These are phyloP conservation scores for Lachnum nothofagi DNA, from an alignment of 2,329 filamentous ascomycete species.

Conservation along the genomic window DNA sequence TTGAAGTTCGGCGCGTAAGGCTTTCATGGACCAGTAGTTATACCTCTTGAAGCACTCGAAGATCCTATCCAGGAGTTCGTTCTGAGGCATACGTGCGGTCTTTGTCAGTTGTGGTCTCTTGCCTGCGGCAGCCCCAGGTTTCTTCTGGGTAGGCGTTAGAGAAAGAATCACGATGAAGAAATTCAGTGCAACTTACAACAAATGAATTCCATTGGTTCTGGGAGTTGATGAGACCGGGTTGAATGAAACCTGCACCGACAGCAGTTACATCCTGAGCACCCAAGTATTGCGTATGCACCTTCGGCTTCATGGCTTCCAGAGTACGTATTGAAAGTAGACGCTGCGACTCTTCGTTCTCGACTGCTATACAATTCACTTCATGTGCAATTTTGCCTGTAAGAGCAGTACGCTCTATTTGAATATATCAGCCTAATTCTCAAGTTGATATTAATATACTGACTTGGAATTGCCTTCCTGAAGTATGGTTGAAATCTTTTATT, in stretches of 20 bases:
- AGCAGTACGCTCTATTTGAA: conserved; percentile 64
- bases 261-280: conserved; percentile 23
- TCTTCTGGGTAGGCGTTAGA: conserved; percentile 45
- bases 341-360: conserved; percentile 66
- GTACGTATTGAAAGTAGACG: conserved; percentile 55
- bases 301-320: conserved; percentile 55
- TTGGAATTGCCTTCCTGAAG: conserved; percentile 68
- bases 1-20: conserved; percentile 67
- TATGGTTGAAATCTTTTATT: conserved; percentile 57
- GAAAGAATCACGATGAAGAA: conserved; percentile 4
- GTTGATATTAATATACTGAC: conserved; percentile 43
- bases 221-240: conserved; percentile 47
- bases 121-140: conserved; percentile 42
- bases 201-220: conserved; percentile 46
- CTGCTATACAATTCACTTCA: conserved; percentile 70
- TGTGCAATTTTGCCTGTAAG: conserved; percentile 68
- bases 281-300: conserved; percentile 46
- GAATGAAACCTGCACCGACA: conserved; percentile 43
- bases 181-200: conserved; percentile 45
- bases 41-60: conserved; percentile 79
- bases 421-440: conserved; percentile 17
- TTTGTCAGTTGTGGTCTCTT: conserved; percentile 71
- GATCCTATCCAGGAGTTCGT: conserved; percentile 80
- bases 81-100: conserved; percentile 81
- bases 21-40: conserved; percentile 91